These are phyloP conservation scores for Nitzschia sp. DNA, from an alignment of 108 stramenopile species.

Conservation along the genomic window DNA sequence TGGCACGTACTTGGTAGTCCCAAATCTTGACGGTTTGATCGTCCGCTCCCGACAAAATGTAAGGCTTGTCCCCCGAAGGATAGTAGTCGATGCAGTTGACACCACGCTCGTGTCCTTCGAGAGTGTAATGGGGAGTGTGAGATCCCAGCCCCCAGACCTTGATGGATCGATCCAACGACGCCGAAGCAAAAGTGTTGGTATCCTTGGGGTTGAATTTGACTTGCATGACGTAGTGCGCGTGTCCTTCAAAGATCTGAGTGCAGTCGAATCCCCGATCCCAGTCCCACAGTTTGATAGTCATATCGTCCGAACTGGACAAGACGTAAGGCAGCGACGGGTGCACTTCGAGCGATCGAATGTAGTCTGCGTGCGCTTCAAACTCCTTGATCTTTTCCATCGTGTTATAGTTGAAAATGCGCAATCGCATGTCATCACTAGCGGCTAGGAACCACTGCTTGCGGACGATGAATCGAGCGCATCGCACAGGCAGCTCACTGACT, in stretches of 20 bases:
- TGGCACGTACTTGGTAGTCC: constrained; percentile 75
- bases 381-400: constrained; percentile 99
- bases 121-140: constrained; percentile 92
- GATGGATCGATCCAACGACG: constrained; percentile 94
- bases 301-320: constrained; percentile 91
- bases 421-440: constrained; percentile 90
- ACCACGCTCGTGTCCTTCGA: constrained; percentile 98
- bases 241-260: constrained; percentile 95
- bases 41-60: constrained; percentile 97
- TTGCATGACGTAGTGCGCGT: constrained; percentile 99
- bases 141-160: constrained; percentile 97
- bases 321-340: constrained; percentile 96
- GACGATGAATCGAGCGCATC: constrained; percentile 96
- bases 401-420: constrained; percentile 98
- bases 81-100: constrained; percentile 99
- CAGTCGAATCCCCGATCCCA: constrained; percentile 96
- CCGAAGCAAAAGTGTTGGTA: constrained; percentile 97
- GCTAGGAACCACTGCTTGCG: constrained; percentile 97
- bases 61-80: constrained; percentile 98
- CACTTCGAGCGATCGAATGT: constrained; percentile 97
- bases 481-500: constrained; percentile 92
- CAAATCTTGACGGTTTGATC: constrained; percentile 98
- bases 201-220: constrained; percentile 99
- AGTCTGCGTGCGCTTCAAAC: constrained; percentile 98
- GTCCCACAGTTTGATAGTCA: constrained; percentile 99